These are phyloP conservation scores for Santalum album DNA, from an alignment of 164 flowering plant genomes.

Conservation along the genomic window DNA sequence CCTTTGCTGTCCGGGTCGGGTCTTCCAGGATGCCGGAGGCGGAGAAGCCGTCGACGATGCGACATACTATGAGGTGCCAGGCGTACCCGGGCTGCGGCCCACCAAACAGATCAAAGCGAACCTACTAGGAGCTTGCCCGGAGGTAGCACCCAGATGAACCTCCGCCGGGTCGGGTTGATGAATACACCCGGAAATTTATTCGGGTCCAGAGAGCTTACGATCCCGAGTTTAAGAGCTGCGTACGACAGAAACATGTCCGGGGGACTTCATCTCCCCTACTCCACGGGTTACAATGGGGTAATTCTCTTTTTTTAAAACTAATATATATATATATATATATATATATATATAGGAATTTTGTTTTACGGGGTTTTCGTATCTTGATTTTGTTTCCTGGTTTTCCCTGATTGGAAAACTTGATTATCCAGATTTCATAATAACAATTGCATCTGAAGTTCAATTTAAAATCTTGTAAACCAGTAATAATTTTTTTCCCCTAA, in stretches of 20 bases:
- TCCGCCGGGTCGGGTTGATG: slow-evolving; percentile 71
- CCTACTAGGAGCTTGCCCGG: slow-evolving; percentile 73
- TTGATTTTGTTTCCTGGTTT: no score
- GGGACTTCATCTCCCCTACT: slow-evolving; percentile 57
- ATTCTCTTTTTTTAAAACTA: not conserved
- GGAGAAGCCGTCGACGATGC: not conserved
- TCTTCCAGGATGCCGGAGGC: slow-evolving; percentile 11
- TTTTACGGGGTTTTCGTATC: no score
- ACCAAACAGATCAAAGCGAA: slow-evolving; percentile 69
- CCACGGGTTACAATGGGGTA: slow-evolving; percentile 53
- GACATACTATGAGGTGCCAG: slow-evolving; percentile 72
- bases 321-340: no score
- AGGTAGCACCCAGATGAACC: slow-evolving; percentile 93
- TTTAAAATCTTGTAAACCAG: no score
- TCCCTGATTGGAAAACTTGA: no score
- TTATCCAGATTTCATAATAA: no score
- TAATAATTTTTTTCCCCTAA: no score
- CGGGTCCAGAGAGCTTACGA: slow-evolving; percentile 91
- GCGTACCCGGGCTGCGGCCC: slow-evolving; percentile 49
- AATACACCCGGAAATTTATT: slow-evolving; percentile 68
- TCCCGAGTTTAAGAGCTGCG: slow-evolving; percentile 55
- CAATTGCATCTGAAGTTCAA: no score
- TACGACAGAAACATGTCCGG: slow-evolving; percentile 64
- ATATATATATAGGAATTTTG: not conserved
- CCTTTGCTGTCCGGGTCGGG: slow-evolving; percentile 3